Evolutionary conservation across 2,329 filamentous ascomycete species (phyloP), one percentile per base, ranked within the genome.

Genomic region (Dactylella cylindrospora): DNA sequence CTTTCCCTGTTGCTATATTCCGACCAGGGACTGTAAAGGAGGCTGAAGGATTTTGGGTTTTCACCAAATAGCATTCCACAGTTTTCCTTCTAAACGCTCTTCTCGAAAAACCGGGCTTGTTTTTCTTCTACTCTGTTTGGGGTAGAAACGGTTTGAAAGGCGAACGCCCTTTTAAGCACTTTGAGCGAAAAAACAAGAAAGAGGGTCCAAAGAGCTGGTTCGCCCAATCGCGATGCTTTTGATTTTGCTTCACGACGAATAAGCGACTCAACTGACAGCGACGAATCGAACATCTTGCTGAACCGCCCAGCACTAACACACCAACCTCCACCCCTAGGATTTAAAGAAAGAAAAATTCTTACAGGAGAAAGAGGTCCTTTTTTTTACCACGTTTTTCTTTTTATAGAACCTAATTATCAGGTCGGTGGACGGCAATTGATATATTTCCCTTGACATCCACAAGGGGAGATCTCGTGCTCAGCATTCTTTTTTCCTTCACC

Each of bases 271-370:
- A n/a, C n/a, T n/a, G n/a, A n/a, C n/a, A n/a, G n/a, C n/a, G n/a
- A 61, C 57, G 49, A 62, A 62, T 62, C 49, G 57, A 54, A 62
- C 40, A 49, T 31, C 20, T 31, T 39, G 44, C 57, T 62, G 57
- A 62, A 28, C 57, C 57, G 57, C 57, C 57, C 23, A 9, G 17
- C 20, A 15, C 45, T 6, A n/a, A n/a, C 22, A 20, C 15, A 25
- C 54, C 40, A 47, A 43, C 47, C 47, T 45, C 32, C 26, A 19
- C 23, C 23, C 31, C 31, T 28, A 3, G 32, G 26, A 6, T 49
- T 43, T 28, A 20, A 29, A 26, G 36, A 52, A 43, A 61, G 50
- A 43, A 49, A 53, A 38, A 62, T 49, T 19, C 19, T n/a, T n/a
- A n/a, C n/a, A n/a, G n/a, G n/a, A n/a, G n/a, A n/a, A n/a, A n/a